Evolutionary conservation across 164 flowering plant genomes (phyloP).

Genomic region (Dillenia suffruticosa): DNA sequence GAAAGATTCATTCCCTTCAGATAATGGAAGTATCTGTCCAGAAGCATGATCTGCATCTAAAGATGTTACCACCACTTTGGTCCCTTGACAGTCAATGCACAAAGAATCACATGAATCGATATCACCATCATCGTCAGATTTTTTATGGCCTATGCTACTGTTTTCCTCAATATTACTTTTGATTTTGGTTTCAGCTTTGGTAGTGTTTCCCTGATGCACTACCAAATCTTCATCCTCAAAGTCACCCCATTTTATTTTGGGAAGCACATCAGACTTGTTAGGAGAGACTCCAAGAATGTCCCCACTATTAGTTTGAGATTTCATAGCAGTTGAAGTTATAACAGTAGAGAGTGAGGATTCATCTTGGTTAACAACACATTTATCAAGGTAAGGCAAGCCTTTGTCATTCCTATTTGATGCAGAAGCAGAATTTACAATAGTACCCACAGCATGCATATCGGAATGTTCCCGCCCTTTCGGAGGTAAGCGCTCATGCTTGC

Average conservation of each 20-base stretch:
- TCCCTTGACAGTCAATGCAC: conserved; percentile 22
- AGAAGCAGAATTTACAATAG: conserved; percentile 15
- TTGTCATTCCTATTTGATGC: conserved; percentile 23
- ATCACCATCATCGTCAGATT: conserved; percentile 15
- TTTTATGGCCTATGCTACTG: conserved; percentile 16
- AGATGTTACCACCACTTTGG: conserved; percentile 10
- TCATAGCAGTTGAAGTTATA: not conserved
- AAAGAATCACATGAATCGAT: conserved; percentile 20
- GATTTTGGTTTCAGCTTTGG: conserved; percentile 28
- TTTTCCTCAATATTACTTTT: conserved; percentile 25
- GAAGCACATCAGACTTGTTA: conserved; percentile 25
- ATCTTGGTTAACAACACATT: conserved; percentile 28
- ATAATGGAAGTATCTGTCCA: conserved; percentile 6
- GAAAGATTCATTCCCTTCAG: conserved; percentile 10
- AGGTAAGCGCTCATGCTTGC: conserved; percentile 17
- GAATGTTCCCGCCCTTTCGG: conserved; percentile 20
- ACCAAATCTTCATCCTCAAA: conserved; percentile 51
- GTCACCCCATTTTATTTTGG: conserved; percentile 76
- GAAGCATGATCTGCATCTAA: conserved; percentile 11
- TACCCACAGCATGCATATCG: conserved; percentile 9
- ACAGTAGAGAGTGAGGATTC: conserved; percentile 12
- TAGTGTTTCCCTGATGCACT: conserved; percentile 19
- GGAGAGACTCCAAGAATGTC: conserved; percentile 12
- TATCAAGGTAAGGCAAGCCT: conserved; percentile 20
- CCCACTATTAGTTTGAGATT: conserved; percentile 7